Base-by-base conservation (phyloP, 73 alveolate species). In the Urostyla sp. region DNA sequence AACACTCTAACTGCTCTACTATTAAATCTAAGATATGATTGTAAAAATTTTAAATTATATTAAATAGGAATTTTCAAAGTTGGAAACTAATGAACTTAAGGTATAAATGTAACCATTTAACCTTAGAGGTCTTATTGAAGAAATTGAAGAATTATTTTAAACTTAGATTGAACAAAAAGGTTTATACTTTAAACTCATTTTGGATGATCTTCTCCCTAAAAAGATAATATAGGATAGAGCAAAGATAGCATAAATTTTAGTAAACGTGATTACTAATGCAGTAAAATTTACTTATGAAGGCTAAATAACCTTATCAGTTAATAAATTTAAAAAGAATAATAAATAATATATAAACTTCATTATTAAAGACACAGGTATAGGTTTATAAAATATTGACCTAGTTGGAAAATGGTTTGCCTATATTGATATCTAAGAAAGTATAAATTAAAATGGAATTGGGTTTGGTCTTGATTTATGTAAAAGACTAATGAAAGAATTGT, bases 231-330 rank as follows among this genome's bases (percentile, higher is more conserved):
- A 48, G 34, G 89, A 78, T 46, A 1, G 24, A 6, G 2, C 26
- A 4, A 78, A 54, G 36, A 56, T 78, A 20, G 58, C 59, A 0
- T 53, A 78, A 43, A 49, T 78, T n/a, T 44, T 78, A 31, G 81
- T 78, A 0, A 78, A 78, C 44, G 27, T 78, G 20, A 5, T 78
- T n/a, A 23, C 61, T 24, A 78, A 78, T 49, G 89, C 89, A 15
- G 1, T 78, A 4, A 78, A 78, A 35, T 78, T 51, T 50, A 78
- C 89, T 13, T 45, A 23, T 6, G 58, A 60, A n/a, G 89, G 89
- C 16, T 26, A 15, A 1, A 74, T 78, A 10, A 44, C n/a, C 24
- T 44, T 78, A 0, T 16, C 11, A 1, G 81, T 78, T 28, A 52
- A 34, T 11, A 21, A n/a, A 31, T 20, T 21, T 5, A 11, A 5